A percentile compares a stretch with the other conserved stretches of the same genome.
Evolutionary conservation across 1,139 yeast species (phyloP).

Genomic region (Martiniozyma asiatica): DNA sequence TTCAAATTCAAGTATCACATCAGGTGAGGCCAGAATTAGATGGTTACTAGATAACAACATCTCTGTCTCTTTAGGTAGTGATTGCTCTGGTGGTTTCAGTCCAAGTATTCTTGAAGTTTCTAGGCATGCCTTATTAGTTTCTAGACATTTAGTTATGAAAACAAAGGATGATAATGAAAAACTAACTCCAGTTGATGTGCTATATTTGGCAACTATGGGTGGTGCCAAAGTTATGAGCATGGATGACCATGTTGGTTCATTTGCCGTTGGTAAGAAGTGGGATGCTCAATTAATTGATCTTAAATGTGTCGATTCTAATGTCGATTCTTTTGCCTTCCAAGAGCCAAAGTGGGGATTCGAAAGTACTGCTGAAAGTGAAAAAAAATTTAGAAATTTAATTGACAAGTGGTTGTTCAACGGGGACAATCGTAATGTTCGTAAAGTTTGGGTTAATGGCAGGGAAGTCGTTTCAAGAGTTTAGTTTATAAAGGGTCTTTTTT

Average conservation of each 20-base stretch:
- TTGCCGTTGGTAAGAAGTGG: slow-evolving; percentile 65
- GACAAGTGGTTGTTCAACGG: slow-evolving; percentile 94
- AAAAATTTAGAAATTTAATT: slow-evolving; percentile 38
- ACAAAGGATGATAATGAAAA: slow-evolving; percentile 32
- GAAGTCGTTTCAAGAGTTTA: slow-evolving; percentile 15
- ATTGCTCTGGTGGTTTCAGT: slow-evolving; percentile 85
- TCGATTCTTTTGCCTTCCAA: slow-evolving; percentile 74
- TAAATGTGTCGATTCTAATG: slow-evolving; percentile 34
- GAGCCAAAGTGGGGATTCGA: slow-evolving; percentile 20
- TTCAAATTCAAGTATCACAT: slow-evolving; percentile 76
- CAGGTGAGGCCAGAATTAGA: slow-evolving; percentile 83
- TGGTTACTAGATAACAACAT: slow-evolving; percentile 54
- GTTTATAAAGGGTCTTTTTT: neutral
- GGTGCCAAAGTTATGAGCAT: slow-evolving; percentile 75
- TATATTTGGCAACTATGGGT: slow-evolving; percentile 77
- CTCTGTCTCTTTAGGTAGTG: slow-evolving; percentile 83
- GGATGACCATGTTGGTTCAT: slow-evolving; percentile 50
- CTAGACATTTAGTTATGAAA: slow-evolving; percentile 72
- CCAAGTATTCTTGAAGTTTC: slow-evolving; percentile 68
- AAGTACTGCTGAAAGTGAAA: slow-evolving; percentile 8
- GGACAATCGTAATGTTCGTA: slow-evolving; percentile 75
- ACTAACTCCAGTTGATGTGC: slow-evolving; percentile 56
- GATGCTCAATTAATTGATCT: slow-evolving; percentile 76
- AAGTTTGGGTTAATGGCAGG: slow-evolving; percentile 78
- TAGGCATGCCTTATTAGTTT: slow-evolving; percentile 68